Evolutionary conservation across 73 alveolate genomes (phyloP).

Genomic region (Paramecium tetraurelia): DNA sequence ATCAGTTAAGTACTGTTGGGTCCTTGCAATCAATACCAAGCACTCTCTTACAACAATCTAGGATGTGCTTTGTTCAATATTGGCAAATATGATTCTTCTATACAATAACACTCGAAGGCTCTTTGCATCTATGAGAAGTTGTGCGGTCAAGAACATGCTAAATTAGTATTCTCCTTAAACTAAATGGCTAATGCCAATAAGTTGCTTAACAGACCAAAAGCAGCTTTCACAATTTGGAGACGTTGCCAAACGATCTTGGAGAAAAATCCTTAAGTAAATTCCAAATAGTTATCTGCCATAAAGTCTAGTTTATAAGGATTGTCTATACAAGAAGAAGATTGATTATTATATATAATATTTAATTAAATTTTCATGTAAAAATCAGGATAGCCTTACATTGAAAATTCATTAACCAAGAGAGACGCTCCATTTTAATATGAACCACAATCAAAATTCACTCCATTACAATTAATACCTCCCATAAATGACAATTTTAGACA

Average conservation of each 20-base stretch:
- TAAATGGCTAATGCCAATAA: conserved; percentile 40
- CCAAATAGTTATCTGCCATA: not conserved
- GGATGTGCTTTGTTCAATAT: conserved; percentile 26
- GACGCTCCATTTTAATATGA: not conserved
- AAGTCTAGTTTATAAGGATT: not conserved
- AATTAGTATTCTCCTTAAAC: not conserved
- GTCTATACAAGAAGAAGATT: not conserved
- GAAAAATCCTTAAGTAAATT: not conserved
- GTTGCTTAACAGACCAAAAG: not conserved
- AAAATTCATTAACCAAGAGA: not conserved
- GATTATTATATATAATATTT: not conserved
- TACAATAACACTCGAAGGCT: not conserved
- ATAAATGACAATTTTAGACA: not conserved
- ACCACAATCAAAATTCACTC: not conserved
- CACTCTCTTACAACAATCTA: not conserved
- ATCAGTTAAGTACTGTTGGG: conserved; percentile 36
- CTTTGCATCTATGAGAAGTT: not conserved
- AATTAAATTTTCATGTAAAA: not conserved
- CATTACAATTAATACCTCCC: not conserved
- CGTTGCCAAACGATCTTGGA: not conserved
- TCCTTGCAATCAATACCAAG: not conserved
- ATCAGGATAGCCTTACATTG: not conserved
- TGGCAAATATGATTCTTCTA: conserved; percentile 10
- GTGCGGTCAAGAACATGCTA: not conserved
- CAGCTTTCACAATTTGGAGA: not conserved